These are phyloP conservation scores for Phytophthora pini DNA, from an alignment of 352 stramenopile genomes.

Conservation along the genomic window DNA sequence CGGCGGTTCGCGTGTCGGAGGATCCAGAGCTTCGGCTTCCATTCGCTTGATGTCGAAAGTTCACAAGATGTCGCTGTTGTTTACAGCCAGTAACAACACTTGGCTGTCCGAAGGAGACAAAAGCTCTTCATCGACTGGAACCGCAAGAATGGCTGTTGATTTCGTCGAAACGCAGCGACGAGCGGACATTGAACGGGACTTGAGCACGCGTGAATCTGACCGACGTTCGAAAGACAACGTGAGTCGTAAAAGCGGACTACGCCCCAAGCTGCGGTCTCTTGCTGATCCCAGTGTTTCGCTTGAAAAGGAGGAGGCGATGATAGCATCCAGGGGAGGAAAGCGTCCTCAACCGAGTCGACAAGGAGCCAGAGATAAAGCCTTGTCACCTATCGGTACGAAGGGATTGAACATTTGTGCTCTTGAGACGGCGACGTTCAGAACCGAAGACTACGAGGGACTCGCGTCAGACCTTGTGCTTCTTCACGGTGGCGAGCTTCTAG, in stretches of 20 bases:
- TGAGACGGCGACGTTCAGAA: slow-evolving; percentile 46
- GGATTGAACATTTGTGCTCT: neutral
- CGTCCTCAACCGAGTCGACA: slow-evolving; percentile 15
- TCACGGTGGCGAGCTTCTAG: slow-evolving; percentile 49
- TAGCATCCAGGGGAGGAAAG: slow-evolving; percentile 13
- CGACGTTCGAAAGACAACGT: slow-evolving; percentile 41
- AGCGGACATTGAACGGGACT: slow-evolving; percentile 52
- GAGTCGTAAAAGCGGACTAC: slow-evolving; percentile 45
- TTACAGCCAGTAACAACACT: slow-evolving; percentile 18
- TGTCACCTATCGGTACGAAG: slow-evolving; percentile 5
- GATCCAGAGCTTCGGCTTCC: slow-evolving; percentile 18
- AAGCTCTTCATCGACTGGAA: slow-evolving; percentile 12
- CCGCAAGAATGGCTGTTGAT: slow-evolving; percentile 37
- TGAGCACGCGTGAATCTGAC: slow-evolving; percentile 46
- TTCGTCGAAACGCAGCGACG: slow-evolving; percentile 46
- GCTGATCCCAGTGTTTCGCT: slow-evolving; percentile 57
- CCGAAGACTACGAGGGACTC: slow-evolving; percentile 63
- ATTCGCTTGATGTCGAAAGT: slow-evolving; percentile 39
- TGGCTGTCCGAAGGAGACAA: slow-evolving; percentile 4
- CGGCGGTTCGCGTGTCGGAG: slow-evolving; percentile 41
- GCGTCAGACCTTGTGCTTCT: slow-evolving; percentile 54
- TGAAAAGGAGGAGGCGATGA: slow-evolving; percentile 45
- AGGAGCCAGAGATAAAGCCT: neutral
- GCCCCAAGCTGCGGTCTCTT: slow-evolving; percentile 58
- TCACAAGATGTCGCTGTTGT: slow-evolving; percentile 34